These are phyloP conservation scores for Nakazawaea molendinolei DNA, from an alignment of 805 yeast species.

Conservation along the genomic window DNA sequence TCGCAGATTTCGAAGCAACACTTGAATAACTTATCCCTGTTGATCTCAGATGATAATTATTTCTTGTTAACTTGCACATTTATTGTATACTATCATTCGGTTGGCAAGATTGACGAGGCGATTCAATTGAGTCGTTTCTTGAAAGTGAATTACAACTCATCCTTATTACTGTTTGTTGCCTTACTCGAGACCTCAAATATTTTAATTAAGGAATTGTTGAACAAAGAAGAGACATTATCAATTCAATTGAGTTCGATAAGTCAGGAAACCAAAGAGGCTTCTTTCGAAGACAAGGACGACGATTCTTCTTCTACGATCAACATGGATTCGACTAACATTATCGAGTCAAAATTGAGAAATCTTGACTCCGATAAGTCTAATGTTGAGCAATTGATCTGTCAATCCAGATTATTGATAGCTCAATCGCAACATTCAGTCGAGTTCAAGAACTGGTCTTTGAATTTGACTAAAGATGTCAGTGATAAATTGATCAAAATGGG, in stretches of 20 bases:
- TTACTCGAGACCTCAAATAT: conserved; percentile 19
- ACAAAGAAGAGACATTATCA: conserved; percentile 2
- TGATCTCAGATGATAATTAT: conserved; percentile 23
- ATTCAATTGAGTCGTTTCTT: conserved; percentile 20
- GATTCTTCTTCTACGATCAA: conserved; percentile 8
- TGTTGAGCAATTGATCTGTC: conserved; percentile 19
- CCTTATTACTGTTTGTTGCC: conserved; percentile 23
- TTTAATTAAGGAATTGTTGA: conserved; percentile 17
- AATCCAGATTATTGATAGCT: conserved; percentile 18
- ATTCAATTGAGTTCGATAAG: too few relatives aligned
- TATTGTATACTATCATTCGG: conserved; percentile 21
- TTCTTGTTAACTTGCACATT: conserved; percentile 23
- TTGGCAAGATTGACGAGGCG: conserved; percentile 16
- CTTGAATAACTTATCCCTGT: conserved; percentile 5
- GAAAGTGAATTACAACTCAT: conserved; percentile 15
- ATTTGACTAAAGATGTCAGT: conserved; percentile 23
- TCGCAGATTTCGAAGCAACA: neutral
- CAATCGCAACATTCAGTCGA: conserved; percentile 15
- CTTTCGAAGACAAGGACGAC: conserved; percentile 7
- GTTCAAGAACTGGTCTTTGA: conserved; percentile 19
- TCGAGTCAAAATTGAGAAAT: conserved; percentile 4
- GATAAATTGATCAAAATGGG: conserved; percentile 23
- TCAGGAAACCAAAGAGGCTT: too few relatives aligned
- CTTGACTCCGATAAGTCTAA: conserved; percentile 13
- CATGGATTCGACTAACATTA: conserved; percentile 1